A percentile compares a stretch with the other conserved stretches of the same genome.
Evolutionary conservation across 345 rosid species (phyloP).

Genomic region (Lepidium sativum): DNA sequence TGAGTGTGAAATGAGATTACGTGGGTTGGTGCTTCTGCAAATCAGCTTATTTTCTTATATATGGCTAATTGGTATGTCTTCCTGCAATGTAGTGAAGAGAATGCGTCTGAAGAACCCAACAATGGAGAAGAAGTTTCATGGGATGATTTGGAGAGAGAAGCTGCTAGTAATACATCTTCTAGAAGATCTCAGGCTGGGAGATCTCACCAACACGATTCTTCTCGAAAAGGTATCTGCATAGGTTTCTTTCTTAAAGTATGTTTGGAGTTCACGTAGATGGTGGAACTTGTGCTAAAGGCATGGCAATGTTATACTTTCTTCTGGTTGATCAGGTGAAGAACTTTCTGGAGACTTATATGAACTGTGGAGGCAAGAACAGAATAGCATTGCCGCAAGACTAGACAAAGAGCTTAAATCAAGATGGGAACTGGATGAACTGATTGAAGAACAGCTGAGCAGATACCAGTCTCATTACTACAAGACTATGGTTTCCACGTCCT

Average conservation of each 20-base stretch:
- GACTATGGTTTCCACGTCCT: slow-evolving; percentile 36
- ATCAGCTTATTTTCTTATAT: not conserved
- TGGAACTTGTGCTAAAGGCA: not conserved
- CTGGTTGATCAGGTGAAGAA: slow-evolving; percentile 31
- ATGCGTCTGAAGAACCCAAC: slow-evolving; percentile 6
- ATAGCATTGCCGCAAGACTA: slow-evolving; percentile 44
- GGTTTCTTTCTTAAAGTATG: not conserved
- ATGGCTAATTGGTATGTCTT: slow-evolving; percentile 1
- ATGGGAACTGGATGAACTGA: slow-evolving; percentile 57
- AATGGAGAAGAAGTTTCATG: slow-evolving; percentile 17
- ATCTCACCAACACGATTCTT: slow-evolving; percentile 19
- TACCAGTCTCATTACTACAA: slow-evolving; percentile 45
- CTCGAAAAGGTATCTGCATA: slow-evolving; percentile 27
- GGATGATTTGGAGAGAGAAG: slow-evolving; percentile 25
- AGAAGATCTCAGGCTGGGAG: slow-evolving; percentile 30
- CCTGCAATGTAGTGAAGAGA: slow-evolving; percentile 20
- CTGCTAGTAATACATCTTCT: slow-evolving; percentile 24
- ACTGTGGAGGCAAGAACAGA: slow-evolving; percentile 64
- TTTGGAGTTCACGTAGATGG: not conserved
- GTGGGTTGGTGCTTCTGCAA: not conserved
- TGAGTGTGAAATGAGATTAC: not conserved
- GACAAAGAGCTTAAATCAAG: slow-evolving; percentile 58
- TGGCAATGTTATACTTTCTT: not conserved
- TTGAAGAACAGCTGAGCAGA: slow-evolving; percentile 56
- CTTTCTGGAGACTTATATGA: slow-evolving; percentile 34